These are phyloP conservation scores for Candida arabinofermentans DNA, from an alignment of 805 yeast genomes.

Conservation along the genomic window DNA sequence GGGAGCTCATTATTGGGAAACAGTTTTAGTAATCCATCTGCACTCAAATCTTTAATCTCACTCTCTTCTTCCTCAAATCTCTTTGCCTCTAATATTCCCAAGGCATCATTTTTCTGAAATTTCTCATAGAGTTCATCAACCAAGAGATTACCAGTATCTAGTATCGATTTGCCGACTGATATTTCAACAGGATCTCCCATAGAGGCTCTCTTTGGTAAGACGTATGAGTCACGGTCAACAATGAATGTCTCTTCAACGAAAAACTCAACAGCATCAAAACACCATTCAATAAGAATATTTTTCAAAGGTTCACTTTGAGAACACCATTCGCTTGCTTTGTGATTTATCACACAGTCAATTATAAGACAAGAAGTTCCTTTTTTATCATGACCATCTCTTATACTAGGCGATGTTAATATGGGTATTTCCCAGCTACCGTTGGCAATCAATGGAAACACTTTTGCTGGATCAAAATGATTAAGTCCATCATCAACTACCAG, in stretches of 20 bases:
- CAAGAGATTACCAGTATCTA: constrained; percentile 35
- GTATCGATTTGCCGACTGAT: constrained; percentile 38
- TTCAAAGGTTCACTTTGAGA: constrained; percentile 54
- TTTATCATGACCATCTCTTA: constrained; percentile 57
- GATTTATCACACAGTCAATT: constrained; percentile 76
- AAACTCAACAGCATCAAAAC: constrained; percentile 71
- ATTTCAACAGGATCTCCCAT: constrained; percentile 61
- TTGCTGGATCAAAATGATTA: neutral
- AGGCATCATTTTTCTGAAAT: constrained; percentile 38
- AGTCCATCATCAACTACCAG: constrained; percentile 6
- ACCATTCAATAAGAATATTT: constrained; percentile 74
- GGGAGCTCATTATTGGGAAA: neutral
- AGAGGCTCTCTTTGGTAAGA: constrained; percentile 65
- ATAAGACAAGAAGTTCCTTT: constrained; percentile 62
- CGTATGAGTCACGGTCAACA: constrained; percentile 56
- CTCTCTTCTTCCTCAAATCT: constrained; percentile 17
- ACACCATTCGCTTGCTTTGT: constrained; percentile 59
- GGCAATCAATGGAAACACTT: constrained; percentile 55
- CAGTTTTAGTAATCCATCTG: constrained; percentile 3
- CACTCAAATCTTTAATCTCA: neutral
- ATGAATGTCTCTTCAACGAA: constrained; percentile 27
- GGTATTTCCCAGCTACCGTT: constrained; percentile 85
- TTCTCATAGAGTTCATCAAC: constrained; percentile 27
- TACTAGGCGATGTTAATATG: constrained; percentile 58
- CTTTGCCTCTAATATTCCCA: constrained; percentile 40